Conservation (phyloP, 371 early-diverging fungal species). For the Phascolomyces articulosus region DNA sequence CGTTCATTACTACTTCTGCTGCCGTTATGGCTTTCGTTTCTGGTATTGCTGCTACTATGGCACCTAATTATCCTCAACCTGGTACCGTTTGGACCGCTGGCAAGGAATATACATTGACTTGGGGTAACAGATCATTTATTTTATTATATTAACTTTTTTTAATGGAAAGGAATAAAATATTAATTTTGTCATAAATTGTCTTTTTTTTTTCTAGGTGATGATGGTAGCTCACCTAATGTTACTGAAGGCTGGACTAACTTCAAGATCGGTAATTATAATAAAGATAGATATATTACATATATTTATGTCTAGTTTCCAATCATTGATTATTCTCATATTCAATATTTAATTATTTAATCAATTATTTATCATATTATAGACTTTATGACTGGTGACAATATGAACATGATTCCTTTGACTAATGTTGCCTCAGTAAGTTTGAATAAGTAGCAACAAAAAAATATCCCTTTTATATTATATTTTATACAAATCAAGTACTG, state of each 20-base stretch:
- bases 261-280: slow-evolving; percentile 26
- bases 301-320: no score
- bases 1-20: slow-evolving; percentile 9
- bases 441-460: background rate
- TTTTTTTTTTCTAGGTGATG: slow-evolving; percentile 19
- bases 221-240: slow-evolving; percentile 16
- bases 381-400: slow-evolving; percentile 46
- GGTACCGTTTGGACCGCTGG: slow-evolving; percentile 38
- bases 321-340: no score
- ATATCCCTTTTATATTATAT: slow-evolving; percentile 1
- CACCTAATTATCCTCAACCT: slow-evolving; percentile 31
- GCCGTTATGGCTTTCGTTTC: slow-evolving; percentile 18
- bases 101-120: slow-evolving; percentile 24
- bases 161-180: no score
- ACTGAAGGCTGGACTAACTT: slow-evolving; percentile 30
- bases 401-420: slow-evolving; percentile 25
- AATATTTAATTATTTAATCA: no score
- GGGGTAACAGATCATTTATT: slow-evolving; percentile 22
- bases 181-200: background rate
- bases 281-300: no score
- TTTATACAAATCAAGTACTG: slow-evolving; percentile 1
- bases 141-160: background rate
- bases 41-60: slow-evolving; percentile 22
- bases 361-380: slow-evolving; percentile 23
- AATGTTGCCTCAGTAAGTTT: slow-evolving; percentile 32